Conservation (phyloP, 2,329 filamentous ascomycete genomes). For the Cryphonectria parasitica region DNA sequence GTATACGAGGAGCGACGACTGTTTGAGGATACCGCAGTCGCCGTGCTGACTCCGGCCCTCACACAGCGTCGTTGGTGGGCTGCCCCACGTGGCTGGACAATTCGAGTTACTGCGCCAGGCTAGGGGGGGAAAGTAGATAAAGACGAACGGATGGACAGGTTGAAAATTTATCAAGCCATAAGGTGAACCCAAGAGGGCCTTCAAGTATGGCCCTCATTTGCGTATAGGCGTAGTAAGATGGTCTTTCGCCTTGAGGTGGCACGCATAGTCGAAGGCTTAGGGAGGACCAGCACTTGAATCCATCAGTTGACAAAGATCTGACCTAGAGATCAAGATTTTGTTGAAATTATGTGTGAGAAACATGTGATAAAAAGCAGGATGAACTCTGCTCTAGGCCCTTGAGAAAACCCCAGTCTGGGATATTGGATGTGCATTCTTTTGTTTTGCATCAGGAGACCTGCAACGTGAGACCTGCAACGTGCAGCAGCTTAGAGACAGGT, state of each 20-base stretch:
- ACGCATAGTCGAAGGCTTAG: background rate
- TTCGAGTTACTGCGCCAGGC: background rate
- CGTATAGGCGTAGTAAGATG: background rate
- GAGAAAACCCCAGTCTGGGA: background rate
- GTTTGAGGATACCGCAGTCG: background rate
- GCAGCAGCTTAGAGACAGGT: background rate
- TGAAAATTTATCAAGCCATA: background rate
- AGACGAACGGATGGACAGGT: background rate
- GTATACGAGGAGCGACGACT: background rate
- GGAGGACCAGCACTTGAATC: too few species aligned
- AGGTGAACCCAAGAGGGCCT: background rate
- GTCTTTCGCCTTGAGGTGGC: too few species aligned
- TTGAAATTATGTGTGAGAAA: too few species aligned
- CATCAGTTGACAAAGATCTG: background rate
- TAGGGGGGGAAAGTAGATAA: background rate
- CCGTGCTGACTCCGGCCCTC: constrained; percentile 4
- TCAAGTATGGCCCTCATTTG: background rate
- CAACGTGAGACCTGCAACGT: too few species aligned
- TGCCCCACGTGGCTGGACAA: too few species aligned
- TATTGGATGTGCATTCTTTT: background rate
- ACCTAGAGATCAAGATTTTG: background rate
- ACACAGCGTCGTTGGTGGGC: background rate
- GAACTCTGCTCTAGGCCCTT: background rate
- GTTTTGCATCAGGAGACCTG: background rate
- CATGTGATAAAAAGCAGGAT: background rate